These are phyloP conservation scores for Diplodia sapinea DNA, from an alignment of 2,329 filamentous ascomycete species.

Conservation along the genomic window DNA sequence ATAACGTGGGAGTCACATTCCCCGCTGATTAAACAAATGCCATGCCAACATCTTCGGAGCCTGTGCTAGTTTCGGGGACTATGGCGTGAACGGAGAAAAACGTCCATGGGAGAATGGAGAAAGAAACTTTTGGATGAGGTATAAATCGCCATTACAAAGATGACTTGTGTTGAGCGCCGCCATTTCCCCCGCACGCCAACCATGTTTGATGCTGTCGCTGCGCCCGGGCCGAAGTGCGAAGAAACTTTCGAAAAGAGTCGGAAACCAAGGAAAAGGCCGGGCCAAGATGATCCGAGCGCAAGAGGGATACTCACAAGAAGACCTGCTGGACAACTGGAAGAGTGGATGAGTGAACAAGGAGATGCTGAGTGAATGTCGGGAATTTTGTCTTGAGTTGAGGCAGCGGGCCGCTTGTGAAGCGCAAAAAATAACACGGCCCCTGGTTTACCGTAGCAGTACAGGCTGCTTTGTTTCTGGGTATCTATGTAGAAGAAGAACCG, in stretches of 20 bases:
- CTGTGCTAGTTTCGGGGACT: not conserved
- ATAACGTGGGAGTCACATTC: not conserved
- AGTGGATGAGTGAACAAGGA: constrained; percentile 5
- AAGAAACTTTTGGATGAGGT: constrained; percentile 20
- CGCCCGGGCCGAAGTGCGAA: not conserved
- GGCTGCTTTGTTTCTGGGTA: constrained; percentile 29
- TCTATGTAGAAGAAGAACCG: constrained; percentile 30
- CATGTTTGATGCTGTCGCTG: constrained; percentile 8
- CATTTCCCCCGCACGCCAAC: constrained; percentile 12
- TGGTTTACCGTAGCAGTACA: constrained; percentile 27
- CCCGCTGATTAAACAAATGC: constrained; percentile 4
- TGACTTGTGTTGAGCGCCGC: constrained; percentile 20
- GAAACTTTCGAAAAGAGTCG: constrained; percentile 1
- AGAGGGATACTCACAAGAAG: not conserved
- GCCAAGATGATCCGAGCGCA: not conserved
- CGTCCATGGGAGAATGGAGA: not conserved
- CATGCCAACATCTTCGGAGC: not conserved
- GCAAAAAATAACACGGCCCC: constrained; percentile 14
- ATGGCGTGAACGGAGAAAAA: constrained; percentile 9
- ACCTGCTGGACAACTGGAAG: constrained; percentile 4
- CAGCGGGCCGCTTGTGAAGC: constrained; percentile 13
- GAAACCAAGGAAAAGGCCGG: not conserved
- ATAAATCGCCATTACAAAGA: constrained; percentile 17
- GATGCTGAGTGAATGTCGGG: constrained; percentile 13
- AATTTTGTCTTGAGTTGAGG: not conserved